Percentiles rank a stretch among this genome's conserved stretches.
These are phyloP conservation scores for sweet orange (Citrus sinensis) DNA, from an alignment of 345 rosid species.

Conservation along the genomic window DVS_A1.0 CM039166.1:11066001-11066500, in stretches of 20 bases:
- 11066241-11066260: constrained; percentile 17
- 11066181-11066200: constrained; percentile 9
- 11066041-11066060: neutral
- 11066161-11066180: constrained; percentile 17
- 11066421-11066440: constrained; percentile 10
- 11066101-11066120: accelerated
- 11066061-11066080: constrained; percentile 1
- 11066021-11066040: neutral
- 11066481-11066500: constrained; percentile 18
- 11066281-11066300: constrained; percentile 7
- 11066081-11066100: accelerated
- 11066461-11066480: constrained; percentile 17
- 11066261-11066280: constrained; percentile 19
- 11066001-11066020: neutral
- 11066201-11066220: constrained; percentile 12
- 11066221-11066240: constrained; percentile 15
- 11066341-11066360: constrained; percentile 13
- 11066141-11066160: neutral
- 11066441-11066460: constrained; percentile 15
- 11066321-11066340: constrained; percentile 17
- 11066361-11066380: constrained; percentile 10
- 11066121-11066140: too few relatives aligned
- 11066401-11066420: constrained; percentile 12
- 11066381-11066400: constrained; percentile 15
- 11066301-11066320: constrained; percentile 9